A percentile compares a stretch with the other conserved stretches of the same genome.
Evolutionary conservation across 2,329 filamentous ascomycete genomes (phyloP).

Genomic region (Fusarium poae): DNA sequence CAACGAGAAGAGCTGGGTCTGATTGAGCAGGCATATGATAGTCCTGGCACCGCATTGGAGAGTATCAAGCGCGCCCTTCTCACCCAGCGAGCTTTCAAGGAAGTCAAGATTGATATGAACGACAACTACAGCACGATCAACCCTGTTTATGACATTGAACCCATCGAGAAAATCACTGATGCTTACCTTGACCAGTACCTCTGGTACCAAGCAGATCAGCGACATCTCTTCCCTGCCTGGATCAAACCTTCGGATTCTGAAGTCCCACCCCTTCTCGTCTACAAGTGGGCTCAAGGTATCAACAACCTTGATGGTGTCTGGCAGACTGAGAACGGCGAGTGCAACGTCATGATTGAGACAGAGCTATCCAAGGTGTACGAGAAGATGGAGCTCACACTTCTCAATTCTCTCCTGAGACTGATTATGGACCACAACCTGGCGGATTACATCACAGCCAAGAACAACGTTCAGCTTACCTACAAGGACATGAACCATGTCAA

Average conservation of each 20-base stretch:
- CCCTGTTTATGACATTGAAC: conserved; percentile 98
- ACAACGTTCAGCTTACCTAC: conserved; percentile 98
- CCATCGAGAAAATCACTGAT: conserved; percentile 99
- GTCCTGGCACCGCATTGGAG: conserved; percentile 93
- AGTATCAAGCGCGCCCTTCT: conserved; percentile 97
- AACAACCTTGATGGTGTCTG: conserved; percentile 97
- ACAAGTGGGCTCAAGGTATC: conserved; percentile 99
- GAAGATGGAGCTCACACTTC: conserved; percentile 95
- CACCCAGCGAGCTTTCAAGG: conserved; percentile 98
- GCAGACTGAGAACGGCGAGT: conserved; percentile 93
- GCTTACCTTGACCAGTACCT: conserved; percentile 98
- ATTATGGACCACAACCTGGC: conserved; percentile 99
- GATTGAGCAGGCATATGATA: conserved; percentile 98
- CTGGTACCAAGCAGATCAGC: conserved; percentile 98
- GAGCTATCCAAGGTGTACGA: conserved; percentile 99
- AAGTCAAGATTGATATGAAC: conserved; percentile 99
- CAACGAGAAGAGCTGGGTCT: conserved; percentile 96
- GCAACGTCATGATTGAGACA: conserved; percentile 98
- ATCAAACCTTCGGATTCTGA: conserved; percentile 99
- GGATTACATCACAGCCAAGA: conserved; percentile 99
- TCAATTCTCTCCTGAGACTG: conserved; percentile 90
- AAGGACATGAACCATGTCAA: conserved; percentile 99
- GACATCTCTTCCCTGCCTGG: conserved; percentile 97
- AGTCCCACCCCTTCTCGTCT: conserved; percentile 91
- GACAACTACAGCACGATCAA: conserved; percentile 99